A percentile compares a stretch with the other conserved stretches of the same genome.
Conservation (phyloP, 78 protist species). For the Polysphondylium violaceum region DNA sequence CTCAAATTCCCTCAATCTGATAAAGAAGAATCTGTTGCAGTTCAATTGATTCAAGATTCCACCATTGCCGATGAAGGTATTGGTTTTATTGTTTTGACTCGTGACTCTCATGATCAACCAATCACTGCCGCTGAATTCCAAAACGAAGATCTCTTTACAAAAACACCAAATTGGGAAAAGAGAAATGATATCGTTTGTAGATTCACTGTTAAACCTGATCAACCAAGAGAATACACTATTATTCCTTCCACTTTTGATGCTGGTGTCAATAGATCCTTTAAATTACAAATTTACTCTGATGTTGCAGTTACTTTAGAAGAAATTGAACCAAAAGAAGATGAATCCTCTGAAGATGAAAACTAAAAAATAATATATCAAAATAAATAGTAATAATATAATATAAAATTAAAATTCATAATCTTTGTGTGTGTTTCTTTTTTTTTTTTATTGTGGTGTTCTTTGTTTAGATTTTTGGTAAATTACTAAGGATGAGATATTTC, state of each 20-base stretch:
- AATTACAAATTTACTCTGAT: conserved; percentile 66
- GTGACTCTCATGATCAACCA: conserved; percentile 45
- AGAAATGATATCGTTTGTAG: conserved; percentile 62
- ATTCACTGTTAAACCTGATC: conserved; percentile 39
- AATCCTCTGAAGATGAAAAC: not conserved
- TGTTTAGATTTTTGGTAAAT: no score
- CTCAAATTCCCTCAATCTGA: conserved; percentile 35
- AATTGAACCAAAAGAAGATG: conserved; percentile 40
- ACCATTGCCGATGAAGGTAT: conserved; percentile 70
- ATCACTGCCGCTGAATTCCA: conserved; percentile 51
- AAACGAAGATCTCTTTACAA: conserved; percentile 56
- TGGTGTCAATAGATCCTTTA: conserved; percentile 67
- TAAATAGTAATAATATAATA: not conserved
- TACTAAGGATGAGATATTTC: no score
- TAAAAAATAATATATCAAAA: not conserved
- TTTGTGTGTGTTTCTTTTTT: not conserved
- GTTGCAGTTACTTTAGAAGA: conserved; percentile 46
- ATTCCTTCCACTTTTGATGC: conserved; percentile 67
- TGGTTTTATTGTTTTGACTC: conserved; percentile 60
- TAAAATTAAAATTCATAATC: not conserved
- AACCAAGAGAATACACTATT: conserved; percentile 47
- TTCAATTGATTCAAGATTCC: conserved; percentile 76
- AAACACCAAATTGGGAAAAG: conserved; percentile 68
- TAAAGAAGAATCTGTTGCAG: not conserved
- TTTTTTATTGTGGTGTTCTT: no score